Conservation (phyloP, 306 rosid species). For the Vachellia collinsii region DNA sequence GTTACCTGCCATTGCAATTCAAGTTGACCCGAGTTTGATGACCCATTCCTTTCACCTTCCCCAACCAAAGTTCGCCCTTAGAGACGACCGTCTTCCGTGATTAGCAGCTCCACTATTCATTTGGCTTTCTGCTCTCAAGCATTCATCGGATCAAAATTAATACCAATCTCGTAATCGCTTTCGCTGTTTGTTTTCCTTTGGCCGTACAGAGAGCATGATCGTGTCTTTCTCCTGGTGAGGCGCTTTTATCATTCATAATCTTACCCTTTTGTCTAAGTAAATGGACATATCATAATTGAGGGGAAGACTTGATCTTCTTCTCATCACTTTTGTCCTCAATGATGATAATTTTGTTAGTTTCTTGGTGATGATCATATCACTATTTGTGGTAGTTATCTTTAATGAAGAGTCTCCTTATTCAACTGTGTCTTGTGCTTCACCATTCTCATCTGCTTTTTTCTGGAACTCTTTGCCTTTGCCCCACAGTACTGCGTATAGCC, state of each 20-base stretch:
- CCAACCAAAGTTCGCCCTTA: not conserved
- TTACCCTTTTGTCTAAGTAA: too few species aligned
- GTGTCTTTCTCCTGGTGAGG: slow-evolving; percentile 12
- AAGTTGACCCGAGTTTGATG: slow-evolving; percentile 18
- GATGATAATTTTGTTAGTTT: too few species aligned
- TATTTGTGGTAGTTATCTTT: too few species aligned
- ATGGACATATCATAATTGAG: too few species aligned
- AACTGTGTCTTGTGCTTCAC: too few species aligned
- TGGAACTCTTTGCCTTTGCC: too few species aligned
- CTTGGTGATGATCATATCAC: too few species aligned
- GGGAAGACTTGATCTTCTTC: too few species aligned
- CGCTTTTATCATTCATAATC: not conserved
- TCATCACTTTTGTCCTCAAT: too few species aligned
- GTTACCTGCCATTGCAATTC: not conserved
- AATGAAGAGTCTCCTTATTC: too few species aligned
- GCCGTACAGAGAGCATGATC: not conserved
- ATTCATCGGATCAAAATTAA: not conserved
- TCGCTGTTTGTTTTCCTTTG: not conserved
- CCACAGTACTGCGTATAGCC: too few species aligned
- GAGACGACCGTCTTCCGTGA: not conserved
- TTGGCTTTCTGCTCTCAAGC: not conserved
- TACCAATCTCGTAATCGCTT: not conserved
- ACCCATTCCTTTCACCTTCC: not conserved
- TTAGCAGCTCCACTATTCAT: not conserved
- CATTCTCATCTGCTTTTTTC: too few species aligned